Evolutionary conservation across 164 flowering plant genomes (phyloP), one percentile per base, ranked within the genome.

Genomic region (Kingdonia uniflora): DNA sequence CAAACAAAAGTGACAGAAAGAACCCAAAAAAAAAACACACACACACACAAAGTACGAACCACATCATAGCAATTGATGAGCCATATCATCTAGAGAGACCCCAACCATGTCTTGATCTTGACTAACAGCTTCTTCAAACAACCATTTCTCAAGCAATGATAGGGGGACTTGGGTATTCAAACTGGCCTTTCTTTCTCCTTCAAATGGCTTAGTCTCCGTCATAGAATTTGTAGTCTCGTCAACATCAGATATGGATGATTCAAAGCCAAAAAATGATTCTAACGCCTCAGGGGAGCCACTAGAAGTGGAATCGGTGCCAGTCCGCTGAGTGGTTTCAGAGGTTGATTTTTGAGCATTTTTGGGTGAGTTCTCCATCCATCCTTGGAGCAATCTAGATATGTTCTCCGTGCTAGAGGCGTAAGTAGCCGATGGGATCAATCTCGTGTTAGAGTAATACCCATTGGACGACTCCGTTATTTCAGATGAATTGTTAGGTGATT

Each of bases 381-480:
- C 71, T 65, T 80, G 60, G 2, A 85, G 83, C 65, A 82, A 58
- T 19, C 67, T 69, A 0, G 95, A 85, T 2, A 85, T 85, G 66
- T 85, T 85, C 41, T 82, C 85, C 2, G 83, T 65, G 69, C 80
- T 85, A 5, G 87, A 80, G 1, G 81, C 86, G 45, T 85, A 85
- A 6, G 62, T 17, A 7, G 63, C 37, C 17, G 74, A 6, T 45
- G 44, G 56, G 23, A 13, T 33, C 25, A 65, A 7, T 20, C 42
- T 15, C 11, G 44, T 48, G n/a, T 44, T 35, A 16, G 24, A 23
- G 7, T 17, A 23, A 49, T 16, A 56, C 40, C 25, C 52, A 26
- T 26, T 23, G 11, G 65, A 51, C 41, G 71, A 42, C 14, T 67
- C 35, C 4, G 35, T 62, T 13, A 63, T 21, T 17, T 52, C 66